Percentiles rank a stretch among this genome's conserved stretches.
Evolutionary conservation across 208 protist species (phyloP).

Genomic region (Sergeia podlipaevii): DNA sequence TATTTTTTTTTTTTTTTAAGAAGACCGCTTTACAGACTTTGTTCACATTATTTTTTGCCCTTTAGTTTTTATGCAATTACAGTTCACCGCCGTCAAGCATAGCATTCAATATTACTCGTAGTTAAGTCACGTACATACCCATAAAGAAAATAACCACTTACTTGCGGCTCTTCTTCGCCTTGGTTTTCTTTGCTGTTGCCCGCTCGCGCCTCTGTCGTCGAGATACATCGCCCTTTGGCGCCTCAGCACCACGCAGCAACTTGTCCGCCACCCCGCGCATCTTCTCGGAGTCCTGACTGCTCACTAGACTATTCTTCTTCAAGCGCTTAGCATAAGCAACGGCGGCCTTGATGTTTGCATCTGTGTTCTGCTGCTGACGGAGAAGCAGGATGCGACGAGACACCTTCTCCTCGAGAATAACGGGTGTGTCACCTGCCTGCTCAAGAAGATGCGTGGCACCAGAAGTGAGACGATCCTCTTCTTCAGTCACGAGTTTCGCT

Average conservation of each 20-base stretch:
- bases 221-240: constrained; percentile 8
- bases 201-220: constrained; percentile 42
- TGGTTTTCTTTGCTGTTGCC: constrained; percentile 23
- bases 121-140: constrained; percentile 2
- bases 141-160: not conserved
- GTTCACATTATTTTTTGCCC: no score
- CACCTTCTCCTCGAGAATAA: constrained; percentile 67
- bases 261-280: constrained; percentile 32
- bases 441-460: constrained; percentile 24
- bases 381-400: constrained; percentile 68
- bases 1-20: no score
- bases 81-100: no score
- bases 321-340: constrained; percentile 53
- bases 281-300: constrained; percentile 23
- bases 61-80: no score
- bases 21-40: no score
- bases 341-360: constrained; percentile 62
- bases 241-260: constrained; percentile 32
- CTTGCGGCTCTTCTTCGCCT: constrained; percentile 11
- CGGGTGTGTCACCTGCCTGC: constrained; percentile 18
- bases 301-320: constrained; percentile 18
- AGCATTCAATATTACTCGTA: no score
- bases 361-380: constrained; percentile 58
- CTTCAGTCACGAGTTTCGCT: constrained; percentile 53
- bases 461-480: constrained; percentile 31